Base-by-base conservation (phyloP, 495 filamentous ascomycete genomes). In the Penicillium odoratum region DNA sequence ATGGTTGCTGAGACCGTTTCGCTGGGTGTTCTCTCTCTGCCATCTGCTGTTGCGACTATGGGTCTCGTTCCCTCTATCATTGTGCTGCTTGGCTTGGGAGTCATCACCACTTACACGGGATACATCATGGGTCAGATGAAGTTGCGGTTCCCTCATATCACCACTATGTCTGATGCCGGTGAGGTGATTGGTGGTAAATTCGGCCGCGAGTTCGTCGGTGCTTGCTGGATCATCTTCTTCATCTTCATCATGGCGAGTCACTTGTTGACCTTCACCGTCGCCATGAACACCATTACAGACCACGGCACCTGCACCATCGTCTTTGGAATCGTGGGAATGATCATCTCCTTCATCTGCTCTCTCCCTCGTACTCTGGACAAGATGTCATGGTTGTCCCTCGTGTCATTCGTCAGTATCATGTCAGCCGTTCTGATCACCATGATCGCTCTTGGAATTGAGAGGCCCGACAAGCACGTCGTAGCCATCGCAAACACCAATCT, bases 91-190 rank as follows among this genome's bases (percentile, higher is more conserved):
- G 64, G 69, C 21, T 68, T 91, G 26, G 90, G 90, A 15, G 56
- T 88, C 6, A 59, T 91, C 11, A 85, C 90, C 21, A 87, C 87
- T 38, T 95, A 93, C 71, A 90, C 88, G 16, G 88, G 88, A 61
- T 90, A 85, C 57, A 81, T 92, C 33, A 82, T 93, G 59, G 89
- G 87, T 21, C 88, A 92, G 69, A 85, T 94, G 68, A 93, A 92
- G 68, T 60, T 85, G 59, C 80, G 75, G 55, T 85, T 85, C 63
- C 91, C 91, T 1, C 75, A 87, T n/a, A 83, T 93, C 38, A 75
- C 83, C 54, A 85, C 85, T 60, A 87, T 92, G 67, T 85, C 88
- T 18, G 89, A 94, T 62, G 88, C 84, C 9, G 86, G 86, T 16
- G 75, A 83, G 45, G 71, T 93, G 30, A 72, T 92, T 48, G 79